Conservation (phyloP, 2,329 filamentous ascomycete species). For the Sphaceloma murrayae region DNA sequence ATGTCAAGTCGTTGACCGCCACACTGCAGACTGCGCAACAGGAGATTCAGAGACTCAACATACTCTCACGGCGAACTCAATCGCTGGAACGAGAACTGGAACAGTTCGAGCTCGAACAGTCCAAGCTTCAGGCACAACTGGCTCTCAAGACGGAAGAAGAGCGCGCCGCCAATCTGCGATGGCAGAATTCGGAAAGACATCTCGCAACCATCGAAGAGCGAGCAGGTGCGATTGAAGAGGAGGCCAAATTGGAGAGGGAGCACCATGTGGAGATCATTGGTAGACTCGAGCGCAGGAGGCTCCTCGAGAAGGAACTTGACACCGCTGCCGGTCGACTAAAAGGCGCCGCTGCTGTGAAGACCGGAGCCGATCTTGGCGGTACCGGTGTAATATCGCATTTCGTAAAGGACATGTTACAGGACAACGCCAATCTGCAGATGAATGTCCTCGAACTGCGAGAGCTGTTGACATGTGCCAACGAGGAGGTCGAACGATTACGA, state of each 20-base stretch:
- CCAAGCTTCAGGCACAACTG: slow-evolving; percentile 58
- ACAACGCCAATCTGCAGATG: slow-evolving; percentile 88
- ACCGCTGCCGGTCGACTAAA: slow-evolving; percentile 72
- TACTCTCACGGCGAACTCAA: slow-evolving; percentile 62
- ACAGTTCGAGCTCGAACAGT: slow-evolving; percentile 73
- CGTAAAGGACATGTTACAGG: slow-evolving; percentile 86
- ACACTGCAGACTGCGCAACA: slow-evolving; percentile 69
- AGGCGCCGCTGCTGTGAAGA: slow-evolving; percentile 64
- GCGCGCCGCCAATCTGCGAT: slow-evolving; percentile 67
- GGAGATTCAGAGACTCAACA: slow-evolving; percentile 64
- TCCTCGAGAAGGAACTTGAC: slow-evolving; percentile 72
- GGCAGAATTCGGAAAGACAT: slow-evolving; percentile 73
- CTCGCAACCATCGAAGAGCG: slow-evolving; percentile 75
- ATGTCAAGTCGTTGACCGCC: slow-evolving; percentile 66
- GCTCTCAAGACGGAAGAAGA: slow-evolving; percentile 62
- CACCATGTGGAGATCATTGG: slow-evolving; percentile 71
- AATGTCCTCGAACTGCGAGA: slow-evolving; percentile 86
- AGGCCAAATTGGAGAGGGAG: slow-evolving; percentile 69
- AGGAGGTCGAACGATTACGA: slow-evolving; percentile 79
- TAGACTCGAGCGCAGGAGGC: slow-evolving; percentile 74
- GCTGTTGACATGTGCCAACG: slow-evolving; percentile 82
- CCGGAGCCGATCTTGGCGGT: slow-evolving; percentile 48
- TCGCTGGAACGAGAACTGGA: slow-evolving; percentile 72
- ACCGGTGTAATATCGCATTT: slow-evolving; percentile 83
- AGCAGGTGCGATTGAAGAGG: slow-evolving; percentile 77